A percentile compares a stretch with the other conserved stretches of the same genome.
Evolutionary conservation across 352 stramenopile species (phyloP).

Genomic region (Peronospora destructor): DNA sequence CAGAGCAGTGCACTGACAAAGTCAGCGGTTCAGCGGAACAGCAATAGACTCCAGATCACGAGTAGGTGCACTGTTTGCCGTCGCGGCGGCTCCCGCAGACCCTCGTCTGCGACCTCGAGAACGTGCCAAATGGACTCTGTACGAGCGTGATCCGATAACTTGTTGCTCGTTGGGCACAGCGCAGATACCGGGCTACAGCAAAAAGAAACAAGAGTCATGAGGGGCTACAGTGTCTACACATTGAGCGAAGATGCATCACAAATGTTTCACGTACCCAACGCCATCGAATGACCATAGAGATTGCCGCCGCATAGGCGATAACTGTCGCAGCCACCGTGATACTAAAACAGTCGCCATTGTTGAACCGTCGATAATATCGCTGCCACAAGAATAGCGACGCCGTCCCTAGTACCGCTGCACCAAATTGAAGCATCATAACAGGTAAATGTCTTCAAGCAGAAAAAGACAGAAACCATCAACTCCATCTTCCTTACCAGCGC

Average conservation of each 20-base stretch:
- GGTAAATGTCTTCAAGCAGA: neutral
- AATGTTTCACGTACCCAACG: conserved; percentile 42
- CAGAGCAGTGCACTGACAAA: neutral
- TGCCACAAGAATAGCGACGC: conserved; percentile 54
- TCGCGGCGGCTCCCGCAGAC: conserved; percentile 13
- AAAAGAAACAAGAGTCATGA: conserved; percentile 6
- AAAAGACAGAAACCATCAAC: neutral
- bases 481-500: conserved; percentile 22
- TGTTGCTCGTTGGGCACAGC: conserved; percentile 69
- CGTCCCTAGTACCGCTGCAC: conserved; percentile 38
- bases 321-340: conserved; percentile 56
- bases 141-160: conserved; percentile 24
- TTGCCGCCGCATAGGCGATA: conserved; percentile 52
- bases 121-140: conserved; percentile 20
- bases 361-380: conserved; percentile 37
- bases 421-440: conserved; percentile 5
- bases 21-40: conserved; percentile 27
- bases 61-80: conserved; percentile 8
- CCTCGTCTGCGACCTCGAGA: conserved; percentile 18
- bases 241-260: neutral
- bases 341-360: conserved; percentile 74
- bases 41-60: conserved; percentile 21
- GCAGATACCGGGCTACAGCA: conserved; percentile 59
- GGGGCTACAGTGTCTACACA: neutral
- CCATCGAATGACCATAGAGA: conserved; percentile 75